A percentile compares a stretch with the other conserved stretches of the same genome.
These are phyloP conservation scores for Penicillium sp. DNA, from an alignment of 2,329 filamentous ascomycete genomes.

Conservation along the genomic window DNA sequence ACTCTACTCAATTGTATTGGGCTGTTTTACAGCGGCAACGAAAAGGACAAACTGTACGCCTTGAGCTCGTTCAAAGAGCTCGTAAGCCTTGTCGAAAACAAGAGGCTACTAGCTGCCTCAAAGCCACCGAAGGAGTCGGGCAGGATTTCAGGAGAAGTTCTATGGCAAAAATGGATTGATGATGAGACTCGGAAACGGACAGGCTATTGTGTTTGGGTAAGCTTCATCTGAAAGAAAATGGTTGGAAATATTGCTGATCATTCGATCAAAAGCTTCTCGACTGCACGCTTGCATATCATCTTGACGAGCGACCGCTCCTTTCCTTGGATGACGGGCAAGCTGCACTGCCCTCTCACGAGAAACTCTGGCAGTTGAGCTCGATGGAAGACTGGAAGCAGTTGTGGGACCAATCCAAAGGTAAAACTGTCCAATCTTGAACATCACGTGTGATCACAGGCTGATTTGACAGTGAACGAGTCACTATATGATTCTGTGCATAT, in stretches of 20 bases:
- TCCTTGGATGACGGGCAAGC: constrained; percentile 46
- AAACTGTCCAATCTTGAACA: background rate
- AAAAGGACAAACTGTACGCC: constrained; percentile 27
- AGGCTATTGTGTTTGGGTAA: constrained; percentile 49
- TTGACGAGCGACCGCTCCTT: constrained; percentile 37
- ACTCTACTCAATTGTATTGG: constrained; percentile 38
- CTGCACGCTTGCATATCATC: constrained; percentile 45
- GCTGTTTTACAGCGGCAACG: constrained; percentile 30
- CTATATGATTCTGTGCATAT: constrained; percentile 48
- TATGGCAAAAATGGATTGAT: constrained; percentile 43
- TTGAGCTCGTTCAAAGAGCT: constrained; percentile 33
- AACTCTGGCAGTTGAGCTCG: constrained; percentile 43
- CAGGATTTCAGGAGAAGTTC: constrained; percentile 15
- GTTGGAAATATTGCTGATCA: background rate
- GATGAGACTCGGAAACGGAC: constrained; percentile 42
- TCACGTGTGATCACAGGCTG: background rate
- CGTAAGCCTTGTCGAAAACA: constrained; percentile 25
- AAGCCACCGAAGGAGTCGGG: constrained; percentile 13
- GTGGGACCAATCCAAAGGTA: constrained; percentile 28
- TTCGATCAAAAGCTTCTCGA: constrained; percentile 41
- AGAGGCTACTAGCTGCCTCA: constrained; percentile 25
- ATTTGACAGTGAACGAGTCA: constrained; percentile 33
- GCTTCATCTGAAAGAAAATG: constrained; percentile 1
- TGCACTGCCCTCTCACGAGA: constrained; percentile 45
- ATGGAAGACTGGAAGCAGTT: constrained; percentile 37